phyloP scores from a whole-genome alignment of 177 flowering plant genomes.

The Vitis hybrid region DNA sequence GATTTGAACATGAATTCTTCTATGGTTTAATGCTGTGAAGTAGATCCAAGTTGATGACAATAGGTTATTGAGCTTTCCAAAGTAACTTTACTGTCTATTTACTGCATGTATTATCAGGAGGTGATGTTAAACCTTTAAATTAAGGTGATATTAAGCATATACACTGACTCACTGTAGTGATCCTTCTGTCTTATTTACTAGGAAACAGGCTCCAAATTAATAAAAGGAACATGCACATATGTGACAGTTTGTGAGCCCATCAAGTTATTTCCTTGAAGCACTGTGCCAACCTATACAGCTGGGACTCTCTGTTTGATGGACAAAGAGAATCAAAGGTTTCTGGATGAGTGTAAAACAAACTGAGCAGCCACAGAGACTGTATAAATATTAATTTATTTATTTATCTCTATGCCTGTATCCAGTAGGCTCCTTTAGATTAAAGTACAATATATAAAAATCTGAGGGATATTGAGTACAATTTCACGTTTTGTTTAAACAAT shows the following conservation, averaged over 20 bases:
- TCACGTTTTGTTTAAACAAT: neutral
- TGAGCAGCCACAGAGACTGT: neutral
- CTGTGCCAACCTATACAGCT: neutral
- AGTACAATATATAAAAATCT: neutral
- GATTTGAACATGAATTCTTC: constrained; percentile 47
- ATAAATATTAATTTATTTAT: neutral
- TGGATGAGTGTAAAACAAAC: neutral
- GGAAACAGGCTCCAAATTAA: no score
- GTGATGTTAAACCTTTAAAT: neutral
- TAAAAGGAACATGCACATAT: no score
- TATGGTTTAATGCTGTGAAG: constrained; percentile 38
- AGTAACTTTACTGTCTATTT: neutral
- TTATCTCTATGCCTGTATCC: neutral
- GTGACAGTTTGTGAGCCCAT: no score
- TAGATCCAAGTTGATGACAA: constrained; percentile 6
- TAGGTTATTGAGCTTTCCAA: neutral
- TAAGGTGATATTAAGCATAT: neutral
- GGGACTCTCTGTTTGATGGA: neutral
- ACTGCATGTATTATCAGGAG: constrained; percentile 1
- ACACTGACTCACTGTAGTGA: neutral
- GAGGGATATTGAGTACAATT: neutral
- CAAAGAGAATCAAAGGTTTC: neutral
- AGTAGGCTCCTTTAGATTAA: neutral
- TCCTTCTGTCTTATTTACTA: neutral
- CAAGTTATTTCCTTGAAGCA: neutral